Conservation (phyloP, 2,329 filamentous ascomycete species). For the Dactylellina haptotyla region DNA sequence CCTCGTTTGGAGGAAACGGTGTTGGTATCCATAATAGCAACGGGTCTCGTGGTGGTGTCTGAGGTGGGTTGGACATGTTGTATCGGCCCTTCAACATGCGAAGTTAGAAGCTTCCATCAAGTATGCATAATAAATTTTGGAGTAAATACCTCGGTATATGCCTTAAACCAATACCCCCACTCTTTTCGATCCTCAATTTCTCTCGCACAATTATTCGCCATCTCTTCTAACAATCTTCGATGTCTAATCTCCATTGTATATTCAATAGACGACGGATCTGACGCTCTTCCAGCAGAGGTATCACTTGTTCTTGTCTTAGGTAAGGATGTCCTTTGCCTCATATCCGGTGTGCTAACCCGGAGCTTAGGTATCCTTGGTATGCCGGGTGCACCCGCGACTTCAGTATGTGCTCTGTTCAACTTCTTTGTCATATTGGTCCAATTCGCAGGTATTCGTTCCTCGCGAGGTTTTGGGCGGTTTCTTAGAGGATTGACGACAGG, state of each 20-base stretch:
- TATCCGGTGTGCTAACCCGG: not conserved
- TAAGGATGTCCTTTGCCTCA: not conserved
- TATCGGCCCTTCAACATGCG: slow-evolving; percentile 60
- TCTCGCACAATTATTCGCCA: slow-evolving; percentile 45
- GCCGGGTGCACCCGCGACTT: not conserved
- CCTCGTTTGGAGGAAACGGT: slow-evolving; percentile 37
- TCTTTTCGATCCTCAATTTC: slow-evolving; percentile 29
- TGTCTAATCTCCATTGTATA: slow-evolving; percentile 37
- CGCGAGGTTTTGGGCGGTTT: slow-evolving; percentile 33
- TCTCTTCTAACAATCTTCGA: slow-evolving; percentile 40
- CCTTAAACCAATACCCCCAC: slow-evolving; percentile 52
- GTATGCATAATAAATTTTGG: not conserved
- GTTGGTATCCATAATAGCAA: slow-evolving; percentile 55
- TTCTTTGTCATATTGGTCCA: slow-evolving; percentile 15
- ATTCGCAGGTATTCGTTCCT: slow-evolving; percentile 30
- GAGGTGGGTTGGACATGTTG: slow-evolving; percentile 60
- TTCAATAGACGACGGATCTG: slow-evolving; percentile 6
- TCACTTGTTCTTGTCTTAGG: not conserved
- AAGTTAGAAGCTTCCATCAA: no score
- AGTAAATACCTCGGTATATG: slow-evolving; percentile 35
- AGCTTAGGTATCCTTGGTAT: slow-evolving; percentile 8
- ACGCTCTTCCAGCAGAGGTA: not conserved
- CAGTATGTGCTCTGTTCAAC: slow-evolving; percentile 7
- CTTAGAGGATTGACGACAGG: slow-evolving; percentile 42
- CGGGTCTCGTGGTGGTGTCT: slow-evolving; percentile 57